Percentiles rank a stretch among this genome's conserved stretches.
Conservation (phyloP, 345 rosid species). For the Brassica cretica region DNA sequence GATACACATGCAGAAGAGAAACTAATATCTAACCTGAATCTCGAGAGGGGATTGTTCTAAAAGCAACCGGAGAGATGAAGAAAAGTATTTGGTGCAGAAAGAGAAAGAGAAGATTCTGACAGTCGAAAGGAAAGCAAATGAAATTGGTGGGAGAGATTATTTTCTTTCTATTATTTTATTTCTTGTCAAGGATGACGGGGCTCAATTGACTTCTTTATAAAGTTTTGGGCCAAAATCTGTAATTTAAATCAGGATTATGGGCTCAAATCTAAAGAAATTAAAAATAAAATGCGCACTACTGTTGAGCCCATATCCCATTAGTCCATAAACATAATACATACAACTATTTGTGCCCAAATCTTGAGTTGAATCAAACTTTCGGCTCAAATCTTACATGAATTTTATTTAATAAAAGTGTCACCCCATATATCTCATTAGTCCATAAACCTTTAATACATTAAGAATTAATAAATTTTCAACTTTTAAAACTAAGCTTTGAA, state of each 20-base stretch:
- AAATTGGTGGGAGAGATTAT: constrained; percentile 24
- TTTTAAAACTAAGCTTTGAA: too few species aligned
- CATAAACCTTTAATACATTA: background rate
- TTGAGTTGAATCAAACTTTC: background rate
- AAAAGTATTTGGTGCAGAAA: constrained; percentile 1
- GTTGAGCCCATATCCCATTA: background rate
- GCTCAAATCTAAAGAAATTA: background rate
- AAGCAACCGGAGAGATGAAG: constrained; percentile 11
- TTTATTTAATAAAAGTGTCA: background rate
- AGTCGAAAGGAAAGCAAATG: constrained; percentile 30
- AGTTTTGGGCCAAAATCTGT: background rate
- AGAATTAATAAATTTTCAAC: background rate
- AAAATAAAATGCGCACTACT: background rate
- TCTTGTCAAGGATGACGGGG: background rate
- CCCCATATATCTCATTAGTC: background rate
- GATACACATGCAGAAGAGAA: constrained; percentile 4
- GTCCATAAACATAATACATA: background rate
- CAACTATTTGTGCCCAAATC: too few species aligned
- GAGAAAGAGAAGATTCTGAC: constrained; percentile 15
- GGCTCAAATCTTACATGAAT: background rate
- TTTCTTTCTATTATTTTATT: background rate
- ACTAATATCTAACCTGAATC: constrained; percentile 22
- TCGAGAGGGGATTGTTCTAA: background rate
- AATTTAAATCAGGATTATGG: background rate
- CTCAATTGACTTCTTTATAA: background rate